A percentile compares a stretch with the other conserved stretches of the same genome.
These are phyloP conservation scores for Friedmanniomyces endolithicus DNA, from an alignment of 495 filamentous ascomycete genomes.

Conservation along the genomic window DNA sequence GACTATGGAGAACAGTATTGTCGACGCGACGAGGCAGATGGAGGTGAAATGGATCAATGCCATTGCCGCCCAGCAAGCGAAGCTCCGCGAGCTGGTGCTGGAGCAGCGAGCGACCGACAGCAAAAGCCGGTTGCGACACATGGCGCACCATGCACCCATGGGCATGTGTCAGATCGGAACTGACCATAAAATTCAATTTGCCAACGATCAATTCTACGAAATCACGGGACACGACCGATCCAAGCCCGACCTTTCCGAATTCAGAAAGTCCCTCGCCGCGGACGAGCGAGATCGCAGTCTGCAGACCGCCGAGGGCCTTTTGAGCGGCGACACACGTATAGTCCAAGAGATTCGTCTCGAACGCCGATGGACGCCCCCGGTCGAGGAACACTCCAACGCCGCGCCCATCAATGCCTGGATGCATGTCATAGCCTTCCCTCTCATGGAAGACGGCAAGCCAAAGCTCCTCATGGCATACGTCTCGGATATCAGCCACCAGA, in stretches of 20 bases:
- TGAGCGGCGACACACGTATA: not conserved
- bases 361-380: not conserved
- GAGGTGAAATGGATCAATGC: slow-evolving; percentile 3
- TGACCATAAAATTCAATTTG: not conserved
- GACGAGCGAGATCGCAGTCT: not conserved
- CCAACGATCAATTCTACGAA: slow-evolving; percentile 8
- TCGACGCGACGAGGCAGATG: slow-evolving; percentile 1
- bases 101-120: slow-evolving; percentile 1
- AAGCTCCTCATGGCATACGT: slow-evolving; percentile 11
- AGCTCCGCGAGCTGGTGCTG: slow-evolving; percentile 1
- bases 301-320: not conserved
- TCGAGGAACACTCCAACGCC: not conserved
- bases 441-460: slow-evolving; percentile 9
- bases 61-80: slow-evolving; percentile 1
- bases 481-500: slow-evolving; percentile 11
- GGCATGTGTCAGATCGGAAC: slow-evolving; percentile 4
- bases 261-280: not conserved
- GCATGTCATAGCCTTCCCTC: not conserved
- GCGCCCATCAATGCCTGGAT: not conserved
- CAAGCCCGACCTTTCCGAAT: not conserved
- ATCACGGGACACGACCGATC: not conserved
- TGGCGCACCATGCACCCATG: slow-evolving; percentile 4
- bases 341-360: not conserved
- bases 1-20: not conserved
- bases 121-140: slow-evolving; percentile 1